phyloP scores from a whole-genome alignment of 1,284 basidiomycete species.

The Papiliotrema flavescens region DNA sequence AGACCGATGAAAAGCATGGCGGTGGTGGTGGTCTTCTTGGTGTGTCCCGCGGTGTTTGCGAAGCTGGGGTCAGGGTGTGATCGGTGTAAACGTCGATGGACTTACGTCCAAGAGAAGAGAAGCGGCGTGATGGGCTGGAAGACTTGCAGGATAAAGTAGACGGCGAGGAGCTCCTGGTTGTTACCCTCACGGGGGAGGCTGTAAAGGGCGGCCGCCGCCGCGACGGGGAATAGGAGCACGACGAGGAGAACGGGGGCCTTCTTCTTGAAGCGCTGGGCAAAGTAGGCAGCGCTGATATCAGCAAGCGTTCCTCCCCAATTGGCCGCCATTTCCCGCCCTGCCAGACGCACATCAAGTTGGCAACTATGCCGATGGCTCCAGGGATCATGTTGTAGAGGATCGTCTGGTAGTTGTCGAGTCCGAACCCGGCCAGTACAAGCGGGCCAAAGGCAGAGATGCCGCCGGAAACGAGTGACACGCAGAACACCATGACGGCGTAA shows the following conservation, averaged over 20 bases:
- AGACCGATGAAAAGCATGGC: slow-evolving; percentile 31
- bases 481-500: slow-evolving; percentile 31
- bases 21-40: slow-evolving; percentile 30
- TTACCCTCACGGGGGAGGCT: slow-evolving; percentile 19
- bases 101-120: slow-evolving; percentile 30
- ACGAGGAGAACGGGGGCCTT: slow-evolving; percentile 55
- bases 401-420: slow-evolving; percentile 40
- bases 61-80: not conserved
- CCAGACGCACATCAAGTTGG: slow-evolving; percentile 28
- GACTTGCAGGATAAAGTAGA: slow-evolving; percentile 33
- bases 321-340: not conserved
- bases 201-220: slow-evolving; percentile 32
- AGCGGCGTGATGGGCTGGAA: slow-evolving; percentile 28
- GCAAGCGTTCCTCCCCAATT: not conserved
- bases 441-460: slow-evolving; percentile 42
- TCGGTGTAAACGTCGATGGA: not conserved
- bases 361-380: slow-evolving; percentile 51
- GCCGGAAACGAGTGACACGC: slow-evolving; percentile 30
- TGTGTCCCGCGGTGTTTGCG: not conserved
- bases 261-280: slow-evolving; percentile 49
- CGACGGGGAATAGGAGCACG: slow-evolving; percentile 34
- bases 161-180: slow-evolving; percentile 19
- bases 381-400: slow-evolving; percentile 51
- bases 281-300: slow-evolving; percentile 36
- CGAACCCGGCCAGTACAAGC: slow-evolving; percentile 32